phyloP scores from a whole-genome alignment of 495 filamentous ascomycete species.

The Tuber microsphaerosporum region DNA sequence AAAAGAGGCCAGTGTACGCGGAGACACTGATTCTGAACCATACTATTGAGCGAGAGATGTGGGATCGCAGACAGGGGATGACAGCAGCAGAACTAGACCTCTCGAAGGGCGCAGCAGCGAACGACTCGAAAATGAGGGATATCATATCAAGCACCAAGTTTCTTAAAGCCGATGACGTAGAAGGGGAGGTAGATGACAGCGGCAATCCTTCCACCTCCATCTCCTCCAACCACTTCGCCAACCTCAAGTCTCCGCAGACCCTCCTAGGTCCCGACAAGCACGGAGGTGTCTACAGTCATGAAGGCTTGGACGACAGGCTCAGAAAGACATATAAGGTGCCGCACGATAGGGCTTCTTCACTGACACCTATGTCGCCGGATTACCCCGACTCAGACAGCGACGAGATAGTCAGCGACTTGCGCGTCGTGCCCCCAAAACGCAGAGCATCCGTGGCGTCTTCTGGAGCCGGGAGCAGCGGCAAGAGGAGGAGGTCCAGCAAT shows the following conservation, averaged over 20 bases:
- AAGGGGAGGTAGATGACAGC: constrained; percentile 47
- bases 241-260: constrained; percentile 49
- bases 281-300: constrained; percentile 25
- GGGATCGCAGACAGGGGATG: constrained; percentile 68
- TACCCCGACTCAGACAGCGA: not conserved
- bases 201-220: constrained; percentile 23
- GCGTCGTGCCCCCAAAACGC: not conserved
- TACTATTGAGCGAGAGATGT: constrained; percentile 80
- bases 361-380: not conserved
- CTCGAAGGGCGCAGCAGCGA: constrained; percentile 60
- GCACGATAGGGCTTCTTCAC: not conserved
- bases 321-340: not conserved
- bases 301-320: not conserved
- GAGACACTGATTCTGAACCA: constrained; percentile 77
- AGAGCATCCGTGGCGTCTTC: not conserved
- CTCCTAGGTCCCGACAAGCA: constrained; percentile 51
- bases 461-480: not conserved
- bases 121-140: constrained; percentile 66
- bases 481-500: not conserved
- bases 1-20: constrained; percentile 70
- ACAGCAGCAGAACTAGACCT: constrained; percentile 63
- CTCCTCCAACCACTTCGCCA: constrained; percentile 43
- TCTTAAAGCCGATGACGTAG: constrained; percentile 50
- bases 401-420: not conserved
- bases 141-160: constrained; percentile 71